Base-by-base conservation (phyloP, 352 stramenopile species). In the Phytophthora megakarya region DNA sequence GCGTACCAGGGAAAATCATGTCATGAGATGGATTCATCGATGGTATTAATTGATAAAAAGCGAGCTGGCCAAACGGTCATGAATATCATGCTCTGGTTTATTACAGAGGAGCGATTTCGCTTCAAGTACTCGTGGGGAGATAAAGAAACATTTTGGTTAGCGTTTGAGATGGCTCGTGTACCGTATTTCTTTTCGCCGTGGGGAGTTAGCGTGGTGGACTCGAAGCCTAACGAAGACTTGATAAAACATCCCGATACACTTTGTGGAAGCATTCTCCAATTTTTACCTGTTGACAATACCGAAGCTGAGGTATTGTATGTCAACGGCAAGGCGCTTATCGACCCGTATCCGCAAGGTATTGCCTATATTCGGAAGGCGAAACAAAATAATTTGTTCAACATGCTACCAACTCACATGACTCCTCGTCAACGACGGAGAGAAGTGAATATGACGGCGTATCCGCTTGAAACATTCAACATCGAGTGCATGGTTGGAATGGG, bases 1-100 rank as follows among this genome's bases (percentile, higher is more conserved):
- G 79, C 73, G 6, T 85, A 72, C 26, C 50, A 57, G 4, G 73
- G 51, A 3, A 65, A 70, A 50, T 75, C 77, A 11, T 81, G 67
- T 42, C 81, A 89, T 38, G 79, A 89, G 30, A 72, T 78, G 68
- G 72, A 89, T 62, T 86, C 80, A 62, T 89, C 80, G 11, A 80
- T 89, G 53, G 67, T 89, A 16, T 42, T 81, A 12, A 68, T 87
- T 40, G 54, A 80, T 18, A 80, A 80, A 43, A 21, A 63, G 21
- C 58, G 69, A 13, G 54, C 55, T 28, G 69, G 69, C 0, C 59
- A 75, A n/a, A 48, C 28, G 5, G 65, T 67, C 23, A 55, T 70
- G 48, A 59, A 76, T 11, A 61, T 76, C 18, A 55, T 76, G n/a
- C 62, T 68, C 22, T 71, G 52, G 43, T 61, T 80, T 42, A 63